A percentile compares a stretch with the other conserved stretches of the same genome.
Evolutionary conservation across 352 stramenopile species (phyloP).

Genomic region (Phytophthora hybrid): DNA sequence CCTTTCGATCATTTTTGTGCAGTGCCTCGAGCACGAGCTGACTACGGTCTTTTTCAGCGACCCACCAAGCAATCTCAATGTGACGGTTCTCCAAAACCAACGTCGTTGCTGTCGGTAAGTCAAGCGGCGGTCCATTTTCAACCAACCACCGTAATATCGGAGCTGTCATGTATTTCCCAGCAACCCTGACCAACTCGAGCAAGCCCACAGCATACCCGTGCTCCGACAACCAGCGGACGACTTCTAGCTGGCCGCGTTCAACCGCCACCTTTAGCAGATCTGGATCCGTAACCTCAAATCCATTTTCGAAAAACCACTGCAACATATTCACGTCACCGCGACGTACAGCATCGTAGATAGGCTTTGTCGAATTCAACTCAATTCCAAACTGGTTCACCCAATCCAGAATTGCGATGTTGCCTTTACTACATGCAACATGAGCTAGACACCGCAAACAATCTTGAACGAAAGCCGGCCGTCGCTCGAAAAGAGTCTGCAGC

Average conservation of each 20-base stretch:
- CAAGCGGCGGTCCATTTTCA: not conserved
- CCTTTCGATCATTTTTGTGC: not conserved
- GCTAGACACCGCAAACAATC: not conserved
- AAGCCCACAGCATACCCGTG: not conserved
- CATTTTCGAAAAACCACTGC: not conserved
- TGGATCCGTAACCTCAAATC: not conserved
- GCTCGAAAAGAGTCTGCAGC: not conserved
- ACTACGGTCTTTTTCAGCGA: not conserved
- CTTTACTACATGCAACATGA: not conserved
- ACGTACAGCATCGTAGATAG: not conserved
- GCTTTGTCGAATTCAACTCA: not conserved
- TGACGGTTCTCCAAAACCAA: not conserved
- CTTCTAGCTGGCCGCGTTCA: not conserved
- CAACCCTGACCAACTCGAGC: not conserved
- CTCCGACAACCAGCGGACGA: not conserved
- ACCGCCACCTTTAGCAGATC: not conserved
- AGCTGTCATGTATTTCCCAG: not conserved
- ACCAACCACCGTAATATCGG: not conserved
- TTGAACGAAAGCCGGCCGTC: not conserved
- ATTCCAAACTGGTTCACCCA: constrained; percentile 3
- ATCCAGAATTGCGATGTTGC: not conserved
- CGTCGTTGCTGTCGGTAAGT: not conserved
- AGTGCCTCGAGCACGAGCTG: not conserved
- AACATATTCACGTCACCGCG: not conserved
- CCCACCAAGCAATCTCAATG: not conserved